These are phyloP conservation scores for Bimuria novae-zelandiae DNA, from an alignment of 2,329 filamentous ascomycete species.

Conservation along the genomic window DNA sequence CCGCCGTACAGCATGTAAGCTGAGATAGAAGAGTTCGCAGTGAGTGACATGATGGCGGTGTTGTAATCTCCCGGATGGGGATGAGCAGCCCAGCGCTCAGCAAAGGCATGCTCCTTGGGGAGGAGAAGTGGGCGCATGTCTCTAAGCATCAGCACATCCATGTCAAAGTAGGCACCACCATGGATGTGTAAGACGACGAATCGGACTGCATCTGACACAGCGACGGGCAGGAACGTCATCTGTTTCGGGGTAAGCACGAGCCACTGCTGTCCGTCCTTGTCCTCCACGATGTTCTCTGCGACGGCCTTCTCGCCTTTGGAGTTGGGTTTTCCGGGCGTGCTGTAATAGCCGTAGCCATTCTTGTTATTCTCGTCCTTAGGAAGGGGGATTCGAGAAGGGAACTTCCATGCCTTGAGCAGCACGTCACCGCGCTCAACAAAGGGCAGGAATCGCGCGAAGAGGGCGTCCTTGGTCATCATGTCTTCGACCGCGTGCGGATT, in stretches of 20 bases:
- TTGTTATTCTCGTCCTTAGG: slow-evolving; percentile 54
- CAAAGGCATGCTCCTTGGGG: slow-evolving; percentile 57
- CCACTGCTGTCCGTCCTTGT: slow-evolving; percentile 57
- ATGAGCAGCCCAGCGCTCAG: slow-evolving; percentile 61
- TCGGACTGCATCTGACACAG: slow-evolving; percentile 60
- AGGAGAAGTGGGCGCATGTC: slow-evolving; percentile 60
- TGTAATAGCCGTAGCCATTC: slow-evolving; percentile 57
- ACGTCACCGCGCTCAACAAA: slow-evolving; percentile 60
- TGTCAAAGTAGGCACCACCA: slow-evolving; percentile 60
- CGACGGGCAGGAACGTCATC: slow-evolving; percentile 62
- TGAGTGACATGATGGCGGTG: slow-evolving; percentile 61
- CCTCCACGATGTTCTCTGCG: slow-evolving; percentile 58
- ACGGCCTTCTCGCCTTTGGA: slow-evolving; percentile 49
- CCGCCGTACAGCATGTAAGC: slow-evolving; percentile 61
- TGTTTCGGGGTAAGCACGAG: slow-evolving; percentile 59
- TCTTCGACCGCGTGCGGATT: slow-evolving; percentile 56
- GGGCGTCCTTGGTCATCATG: slow-evolving; percentile 57
- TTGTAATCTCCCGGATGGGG: slow-evolving; percentile 61
- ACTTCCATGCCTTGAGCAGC: slow-evolving; percentile 58
- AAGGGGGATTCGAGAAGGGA: slow-evolving; percentile 58
- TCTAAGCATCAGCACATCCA: slow-evolving; percentile 60
- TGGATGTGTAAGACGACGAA: slow-evolving; percentile 61
- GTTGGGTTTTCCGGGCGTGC: slow-evolving; percentile 51
- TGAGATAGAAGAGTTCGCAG: slow-evolving; percentile 60
- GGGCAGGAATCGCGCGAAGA: slow-evolving; percentile 59